phyloP scores from a whole-genome alignment of 371 early-diverging fungal species.

The Mucor irregularis region DNA sequence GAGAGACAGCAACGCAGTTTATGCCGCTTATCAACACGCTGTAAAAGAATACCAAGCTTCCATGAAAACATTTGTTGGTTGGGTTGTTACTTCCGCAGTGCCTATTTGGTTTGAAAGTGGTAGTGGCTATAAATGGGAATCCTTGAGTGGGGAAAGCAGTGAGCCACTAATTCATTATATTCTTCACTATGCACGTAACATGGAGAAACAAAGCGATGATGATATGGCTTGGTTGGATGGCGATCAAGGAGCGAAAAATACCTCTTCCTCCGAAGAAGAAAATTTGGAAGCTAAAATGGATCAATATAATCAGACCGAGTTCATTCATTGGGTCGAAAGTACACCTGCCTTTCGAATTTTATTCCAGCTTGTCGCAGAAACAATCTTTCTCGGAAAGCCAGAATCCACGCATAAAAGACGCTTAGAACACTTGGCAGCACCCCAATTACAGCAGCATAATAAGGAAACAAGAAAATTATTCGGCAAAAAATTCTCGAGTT shows the following conservation, averaged over 20 bases:
- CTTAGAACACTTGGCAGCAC: conserved; percentile 23
- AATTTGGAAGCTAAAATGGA: conserved; percentile 21
- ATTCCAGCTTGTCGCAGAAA: conserved; percentile 17
- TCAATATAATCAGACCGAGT: conserved; percentile 14
- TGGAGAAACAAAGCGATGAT: conserved; percentile 13
- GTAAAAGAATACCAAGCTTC: conserved; percentile 12
- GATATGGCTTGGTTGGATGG: conserved; percentile 24
- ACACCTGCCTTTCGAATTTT: conserved; percentile 21
- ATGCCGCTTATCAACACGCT: conserved; percentile 7
- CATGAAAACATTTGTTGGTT: conserved; percentile 24
- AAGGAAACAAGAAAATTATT: conserved; percentile 1
- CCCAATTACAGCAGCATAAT: conserved; percentile 11
- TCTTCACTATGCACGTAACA: conserved; percentile 11
- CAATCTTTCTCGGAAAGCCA: conserved; percentile 13
- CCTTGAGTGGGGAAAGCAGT: too few relatives aligned
- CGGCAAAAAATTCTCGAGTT: conserved; percentile 20
- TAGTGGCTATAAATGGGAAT: conserved; percentile 1
- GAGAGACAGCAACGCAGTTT: conserved; percentile 2
- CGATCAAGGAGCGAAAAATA: neutral
- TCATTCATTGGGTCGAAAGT: conserved; percentile 26
- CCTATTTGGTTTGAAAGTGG: conserved; percentile 36
- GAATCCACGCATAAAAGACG: conserved; percentile 20
- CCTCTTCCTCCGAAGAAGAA: neutral
- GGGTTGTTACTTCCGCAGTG: conserved; percentile 22
- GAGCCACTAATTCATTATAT: conserved; percentile 20